Conservation (phyloP, 139 green algal genomes). For the Auxenochlorella pyrenoidosa region DNA sequence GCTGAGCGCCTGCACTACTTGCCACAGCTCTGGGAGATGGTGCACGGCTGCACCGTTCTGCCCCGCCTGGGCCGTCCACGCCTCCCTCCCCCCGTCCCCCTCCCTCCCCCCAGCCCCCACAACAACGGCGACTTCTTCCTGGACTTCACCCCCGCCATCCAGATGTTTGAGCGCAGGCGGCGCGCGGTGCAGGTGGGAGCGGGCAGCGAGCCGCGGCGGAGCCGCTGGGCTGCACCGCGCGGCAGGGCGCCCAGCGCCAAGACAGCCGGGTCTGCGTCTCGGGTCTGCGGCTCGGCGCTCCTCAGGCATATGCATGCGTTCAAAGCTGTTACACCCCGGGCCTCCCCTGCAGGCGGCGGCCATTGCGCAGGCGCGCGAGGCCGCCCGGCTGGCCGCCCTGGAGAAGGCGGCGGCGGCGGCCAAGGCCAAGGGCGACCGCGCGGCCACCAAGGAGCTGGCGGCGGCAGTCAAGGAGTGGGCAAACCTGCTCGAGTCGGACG, state of each 20-base stretch:
- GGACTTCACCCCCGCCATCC: conserved; percentile 30
- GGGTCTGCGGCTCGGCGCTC: no score
- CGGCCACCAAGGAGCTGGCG: not conserved
- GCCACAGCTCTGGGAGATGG: no score
- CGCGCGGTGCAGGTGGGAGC: conserved; percentile 1
- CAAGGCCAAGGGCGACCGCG: not conserved
- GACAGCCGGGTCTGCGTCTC: no score
- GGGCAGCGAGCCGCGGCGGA: no score
- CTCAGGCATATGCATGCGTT: no score
- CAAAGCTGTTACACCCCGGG: no score
- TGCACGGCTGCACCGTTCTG: no score
- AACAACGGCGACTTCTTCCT: conserved; percentile 45
- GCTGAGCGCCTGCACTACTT: no score
- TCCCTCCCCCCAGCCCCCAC: not conserved
- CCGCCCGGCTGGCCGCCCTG: not conserved
- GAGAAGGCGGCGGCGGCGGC: not conserved
- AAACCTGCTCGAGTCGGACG: not conserved
- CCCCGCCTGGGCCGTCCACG: no score
- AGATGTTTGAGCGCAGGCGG: not conserved
- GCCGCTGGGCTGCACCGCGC: no score
- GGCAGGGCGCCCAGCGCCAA: no score
- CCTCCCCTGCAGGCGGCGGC: not conserved
- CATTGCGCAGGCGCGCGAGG: not conserved
- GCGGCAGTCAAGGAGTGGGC: not conserved
- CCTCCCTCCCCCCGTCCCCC: not conserved